A percentile compares a stretch with the other conserved stretches of the same genome.
These are phyloP conservation scores for Microbotryum intermedium DNA, from an alignment of 1,284 basidiomycete genomes.

Conservation along the genomic window DNA sequence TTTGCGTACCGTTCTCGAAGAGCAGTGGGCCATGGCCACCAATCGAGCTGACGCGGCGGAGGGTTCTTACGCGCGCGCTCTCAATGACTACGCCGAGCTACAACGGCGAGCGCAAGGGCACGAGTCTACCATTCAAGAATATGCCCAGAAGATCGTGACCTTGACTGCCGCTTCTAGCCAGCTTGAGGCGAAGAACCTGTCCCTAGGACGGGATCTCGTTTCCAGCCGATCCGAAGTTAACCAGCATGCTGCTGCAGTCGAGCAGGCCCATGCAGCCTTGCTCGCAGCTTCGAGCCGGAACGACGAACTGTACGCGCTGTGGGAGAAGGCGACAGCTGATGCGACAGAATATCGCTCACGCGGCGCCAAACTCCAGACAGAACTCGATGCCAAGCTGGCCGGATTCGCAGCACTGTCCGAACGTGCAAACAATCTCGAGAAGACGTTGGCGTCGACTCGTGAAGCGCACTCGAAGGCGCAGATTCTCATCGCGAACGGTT, in stretches of 20 bases:
- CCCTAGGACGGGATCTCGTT: slow-evolving; percentile 52
- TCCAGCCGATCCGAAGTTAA: slow-evolving; percentile 56
- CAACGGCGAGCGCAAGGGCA: slow-evolving; percentile 56
- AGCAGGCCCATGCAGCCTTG: slow-evolving; percentile 72
- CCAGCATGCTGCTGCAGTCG: slow-evolving; percentile 74
- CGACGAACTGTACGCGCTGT: slow-evolving; percentile 68
- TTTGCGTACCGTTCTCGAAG: slow-evolving; percentile 63
- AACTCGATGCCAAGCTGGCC: slow-evolving; percentile 12
- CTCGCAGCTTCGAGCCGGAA: slow-evolving; percentile 65
- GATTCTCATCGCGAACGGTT: slow-evolving; percentile 67
- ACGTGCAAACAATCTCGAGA: slow-evolving; percentile 11
- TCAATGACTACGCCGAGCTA: slow-evolving; percentile 63
- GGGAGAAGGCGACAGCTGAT: slow-evolving; percentile 59
- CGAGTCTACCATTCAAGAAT: slow-evolving; percentile 67
- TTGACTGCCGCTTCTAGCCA: slow-evolving; percentile 69
- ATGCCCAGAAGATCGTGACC: slow-evolving; percentile 62
- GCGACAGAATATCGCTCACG: slow-evolving; percentile 44
- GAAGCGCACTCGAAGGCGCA: slow-evolving; percentile 82
- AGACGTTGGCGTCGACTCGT: slow-evolving; percentile 43
- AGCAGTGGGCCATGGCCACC: slow-evolving; percentile 66
- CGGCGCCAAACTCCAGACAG: slow-evolving; percentile 47
- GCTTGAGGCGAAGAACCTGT: slow-evolving; percentile 67
- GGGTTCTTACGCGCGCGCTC: slow-evolving; percentile 60
- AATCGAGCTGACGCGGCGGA: slow-evolving; percentile 77
- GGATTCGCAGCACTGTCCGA: slow-evolving; percentile 6